Conservation (phyloP, 306 rosid species). For the Dalbergia cochinchinensis region DNA sequence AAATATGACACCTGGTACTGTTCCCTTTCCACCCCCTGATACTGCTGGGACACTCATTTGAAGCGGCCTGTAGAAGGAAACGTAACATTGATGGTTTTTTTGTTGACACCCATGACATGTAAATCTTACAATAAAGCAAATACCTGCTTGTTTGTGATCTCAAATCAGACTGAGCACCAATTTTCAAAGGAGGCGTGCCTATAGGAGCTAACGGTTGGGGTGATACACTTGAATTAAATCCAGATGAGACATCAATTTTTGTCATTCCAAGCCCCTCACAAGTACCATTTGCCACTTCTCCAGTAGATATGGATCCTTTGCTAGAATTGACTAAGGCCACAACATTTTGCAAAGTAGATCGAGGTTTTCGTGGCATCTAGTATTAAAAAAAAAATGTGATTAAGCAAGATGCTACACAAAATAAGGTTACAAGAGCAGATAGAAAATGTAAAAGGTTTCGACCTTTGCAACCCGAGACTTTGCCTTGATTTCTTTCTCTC, state of each 20-base stretch:
- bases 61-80: constrained; percentile 60
- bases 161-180: constrained; percentile 68
- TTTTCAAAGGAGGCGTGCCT: constrained; percentile 88
- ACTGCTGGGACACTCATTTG: constrained; percentile 62
- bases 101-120: no score
- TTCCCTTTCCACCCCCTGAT: constrained; percentile 60
- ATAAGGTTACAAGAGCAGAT: constrained; percentile 26
- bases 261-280: constrained; percentile 60
- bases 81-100: constrained; percentile 27
- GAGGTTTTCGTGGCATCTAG: constrained; percentile 57
- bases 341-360: constrained; percentile 55
- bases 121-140: constrained; percentile 19
- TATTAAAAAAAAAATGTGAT: not conserved
- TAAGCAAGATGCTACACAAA: constrained; percentile 36
- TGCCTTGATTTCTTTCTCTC: constrained; percentile 90
- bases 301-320: constrained; percentile 57
- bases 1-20: constrained; percentile 59
- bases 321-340: constrained; percentile 52
- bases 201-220: constrained; percentile 89
- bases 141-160: constrained; percentile 79
- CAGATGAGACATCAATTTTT: constrained; percentile 67
- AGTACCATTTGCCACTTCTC: constrained; percentile 57
- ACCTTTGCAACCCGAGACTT: constrained; percentile 86
- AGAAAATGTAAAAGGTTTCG: constrained; percentile 29
- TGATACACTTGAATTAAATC: constrained; percentile 60